These are phyloP conservation scores for Jaltomata sinuosa DNA, from an alignment of 257 asterid species.

Conservation along the genomic window DNA sequence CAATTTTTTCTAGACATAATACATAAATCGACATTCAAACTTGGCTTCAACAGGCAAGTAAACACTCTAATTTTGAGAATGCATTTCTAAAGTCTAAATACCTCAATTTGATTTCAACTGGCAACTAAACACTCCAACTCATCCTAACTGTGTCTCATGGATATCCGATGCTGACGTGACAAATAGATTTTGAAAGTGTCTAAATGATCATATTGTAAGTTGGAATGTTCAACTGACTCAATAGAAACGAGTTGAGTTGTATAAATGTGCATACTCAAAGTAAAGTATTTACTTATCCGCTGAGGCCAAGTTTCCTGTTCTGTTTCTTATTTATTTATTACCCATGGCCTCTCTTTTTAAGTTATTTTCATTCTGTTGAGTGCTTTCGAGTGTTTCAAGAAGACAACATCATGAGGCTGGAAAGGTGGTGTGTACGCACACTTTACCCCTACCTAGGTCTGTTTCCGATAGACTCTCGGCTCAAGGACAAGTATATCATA, in stretches of 20 bases:
- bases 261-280: background rate
- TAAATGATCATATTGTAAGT: background rate
- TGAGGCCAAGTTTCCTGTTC: no score
- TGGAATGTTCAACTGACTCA: background rate
- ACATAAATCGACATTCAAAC: background rate
- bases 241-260: background rate
- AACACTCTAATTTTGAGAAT: background rate
- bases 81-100: background rate
- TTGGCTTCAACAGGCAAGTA: no score
- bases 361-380: background rate
- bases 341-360: background rate
- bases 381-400: background rate
- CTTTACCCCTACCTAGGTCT: no score
- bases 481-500: background rate
- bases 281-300: no score
- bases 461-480: background rate
- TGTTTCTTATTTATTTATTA: background rate
- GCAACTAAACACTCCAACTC: background rate
- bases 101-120: background rate
- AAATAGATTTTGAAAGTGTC: background rate
- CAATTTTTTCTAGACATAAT: no score
- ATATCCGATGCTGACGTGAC: background rate
- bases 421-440: no score
- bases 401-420: no score
- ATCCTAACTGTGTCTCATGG: accelerated